These are phyloP conservation scores for Chamaenerion angustifolium DNA, from an alignment of 345 rosid species.

Conservation along the genomic window DNA sequence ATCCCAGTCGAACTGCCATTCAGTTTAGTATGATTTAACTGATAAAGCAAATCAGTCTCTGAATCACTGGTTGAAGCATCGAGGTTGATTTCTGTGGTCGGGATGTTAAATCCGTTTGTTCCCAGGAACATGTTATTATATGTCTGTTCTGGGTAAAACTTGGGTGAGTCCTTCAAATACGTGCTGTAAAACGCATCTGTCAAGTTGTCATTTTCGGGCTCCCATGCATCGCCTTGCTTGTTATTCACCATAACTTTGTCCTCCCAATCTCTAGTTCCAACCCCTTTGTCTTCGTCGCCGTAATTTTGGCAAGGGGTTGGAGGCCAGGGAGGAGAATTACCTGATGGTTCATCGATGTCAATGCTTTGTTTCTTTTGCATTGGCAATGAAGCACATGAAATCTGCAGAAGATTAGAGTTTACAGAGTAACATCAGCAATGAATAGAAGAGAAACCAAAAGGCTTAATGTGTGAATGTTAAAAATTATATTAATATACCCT, in stretches of 20 bases:
- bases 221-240: slow-evolving; percentile 59
- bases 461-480: too few species aligned
- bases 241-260: slow-evolving; percentile 90
- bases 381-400: slow-evolving; percentile 8
- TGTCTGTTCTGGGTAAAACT: slow-evolving; percentile 50
- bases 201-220: slow-evolving; percentile 28
- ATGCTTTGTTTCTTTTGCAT: slow-evolving; percentile 56
- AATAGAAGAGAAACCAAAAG: too few species aligned
- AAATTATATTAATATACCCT: too few species aligned
- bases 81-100: slow-evolving; percentile 44
- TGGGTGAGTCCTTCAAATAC: slow-evolving; percentile 57
- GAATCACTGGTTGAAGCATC: slow-evolving; percentile 91
- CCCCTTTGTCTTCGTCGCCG: slow-evolving; percentile 58
- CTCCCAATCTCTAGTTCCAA: slow-evolving; percentile 68
- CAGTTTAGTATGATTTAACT: slow-evolving; percentile 58
- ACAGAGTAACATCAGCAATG: too few species aligned
- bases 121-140: slow-evolving; percentile 40
- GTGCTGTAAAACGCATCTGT: slow-evolving; percentile 21
- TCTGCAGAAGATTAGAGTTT: too few species aligned
- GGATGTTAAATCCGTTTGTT: slow-evolving; percentile 21
- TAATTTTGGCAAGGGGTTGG: slow-evolving; percentile 55
- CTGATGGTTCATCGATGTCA: slow-evolving; percentile 72
- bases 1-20: slow-evolving; percentile 27
- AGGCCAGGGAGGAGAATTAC: slow-evolving; percentile 93
- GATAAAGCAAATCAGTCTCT: slow-evolving; percentile 87